phyloP scores from a whole-genome alignment of 495 filamentous ascomycete genomes.

The Astrocystis sublimbata region DNA sequence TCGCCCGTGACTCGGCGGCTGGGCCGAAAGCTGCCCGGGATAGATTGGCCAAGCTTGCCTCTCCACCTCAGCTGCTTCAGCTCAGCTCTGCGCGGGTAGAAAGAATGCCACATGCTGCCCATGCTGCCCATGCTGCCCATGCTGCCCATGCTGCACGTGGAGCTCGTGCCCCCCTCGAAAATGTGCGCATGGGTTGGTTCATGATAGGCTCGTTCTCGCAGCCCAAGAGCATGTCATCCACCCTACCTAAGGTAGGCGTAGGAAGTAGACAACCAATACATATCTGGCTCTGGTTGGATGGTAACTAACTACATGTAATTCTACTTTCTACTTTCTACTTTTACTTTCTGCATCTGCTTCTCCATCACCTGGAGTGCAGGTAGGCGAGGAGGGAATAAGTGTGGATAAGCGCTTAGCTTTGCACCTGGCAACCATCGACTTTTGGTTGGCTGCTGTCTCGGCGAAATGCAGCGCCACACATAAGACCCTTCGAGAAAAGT shows the following conservation, averaged over 20 bases:
- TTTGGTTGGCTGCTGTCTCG: conserved; percentile 9
- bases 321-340: too few species aligned
- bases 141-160: too few species aligned
- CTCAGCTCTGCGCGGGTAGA: not conserved
- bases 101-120: not conserved
- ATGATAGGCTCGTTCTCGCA: not conserved
- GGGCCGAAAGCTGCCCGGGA: not conserved
- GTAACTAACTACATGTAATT: too few species aligned
- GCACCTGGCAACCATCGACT: not conserved
- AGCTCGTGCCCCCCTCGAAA: not conserved
- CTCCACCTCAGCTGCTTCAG: conserved; percentile 16
- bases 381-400: not conserved
- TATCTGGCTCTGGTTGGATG: too few species aligned
- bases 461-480: conserved; percentile 16
- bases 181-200: not conserved
- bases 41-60: conserved; percentile 3
- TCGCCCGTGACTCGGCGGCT: too few species aligned
- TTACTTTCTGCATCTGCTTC: conserved; percentile 1
- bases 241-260: too few species aligned
- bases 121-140: too few species aligned
- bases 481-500: not conserved
- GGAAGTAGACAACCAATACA: too few species aligned
- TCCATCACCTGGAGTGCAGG: not conserved
- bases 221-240: too few species aligned
- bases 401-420: not conserved